Evolutionary conservation across 2,329 filamentous ascomycete genomes (phyloP), one percentile per base, ranked within the genome.

Genomic region (Penicillium nordicum): DNA sequence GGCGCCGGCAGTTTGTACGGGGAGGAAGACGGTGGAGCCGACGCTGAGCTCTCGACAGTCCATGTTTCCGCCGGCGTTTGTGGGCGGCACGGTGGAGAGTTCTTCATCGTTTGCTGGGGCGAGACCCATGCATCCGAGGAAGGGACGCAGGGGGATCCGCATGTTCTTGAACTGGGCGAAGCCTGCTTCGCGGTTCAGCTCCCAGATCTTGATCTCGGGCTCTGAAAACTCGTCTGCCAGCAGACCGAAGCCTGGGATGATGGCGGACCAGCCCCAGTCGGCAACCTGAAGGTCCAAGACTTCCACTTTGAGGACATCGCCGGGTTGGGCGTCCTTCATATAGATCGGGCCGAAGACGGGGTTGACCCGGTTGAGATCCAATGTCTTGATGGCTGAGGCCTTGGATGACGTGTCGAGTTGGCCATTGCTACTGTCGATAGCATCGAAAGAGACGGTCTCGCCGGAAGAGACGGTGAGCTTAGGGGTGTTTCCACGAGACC

Each of bases 31-130:
- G 5, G 69, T 74, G 0, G 78, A 73, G 0, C 81, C 81, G 3
- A 72, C 69, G 5, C 74, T 78, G 32, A 82, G 63, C 58, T 82
- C 76, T 41, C 77, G 78, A 58, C 80, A 82, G 65, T 84, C 81
- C 46, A 84, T 75, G 63, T 83, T 84, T n/a, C 81, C 81, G 46
- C 81, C 81, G 4, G 76, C 79, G 27, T 77, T 72, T 47, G 78
- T 78, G 0, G 81, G 80, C 25, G 80, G 80, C 18, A 83, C 79
- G 4, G 78, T 82, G 27, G 73, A 74, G 50, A 80, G 75, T 44
- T 80, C 76, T 27, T 76, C 78, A 23, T 74, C 69, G 11, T 67
- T 71, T 10, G 72, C 75, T 0, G 77, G 80, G 0, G 81, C 80
- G 5, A 83, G 70, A 32, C 80, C 81, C 59, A 82, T 78, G 30